Evolutionary conservation across 371 early-diverging fungal species (phyloP).

Genomic region (Mortierella sp.): DNA sequence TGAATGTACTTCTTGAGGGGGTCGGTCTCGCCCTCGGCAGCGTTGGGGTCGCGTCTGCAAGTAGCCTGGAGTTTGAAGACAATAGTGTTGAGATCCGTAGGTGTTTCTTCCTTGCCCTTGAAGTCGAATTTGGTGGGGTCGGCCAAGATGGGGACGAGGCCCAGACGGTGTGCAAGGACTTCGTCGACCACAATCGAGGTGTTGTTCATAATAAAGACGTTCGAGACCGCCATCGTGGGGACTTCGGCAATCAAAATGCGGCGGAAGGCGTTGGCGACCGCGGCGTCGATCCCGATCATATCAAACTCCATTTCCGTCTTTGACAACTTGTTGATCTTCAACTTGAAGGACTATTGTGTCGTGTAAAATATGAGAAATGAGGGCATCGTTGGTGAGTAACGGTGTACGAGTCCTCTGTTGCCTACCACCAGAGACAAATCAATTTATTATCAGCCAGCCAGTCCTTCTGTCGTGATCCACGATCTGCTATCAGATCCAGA

Average conservation of each 20-base stretch:
- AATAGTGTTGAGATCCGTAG: conserved; percentile 95
- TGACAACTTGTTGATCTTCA: conserved; percentile 78
- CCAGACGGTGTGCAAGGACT: conserved; percentile 97
- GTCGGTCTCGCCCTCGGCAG: conserved; percentile 76
- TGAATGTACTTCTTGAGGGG: conserved; percentile 65
- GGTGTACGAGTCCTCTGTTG: not conserved
- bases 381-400: not conserved
- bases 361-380: not conserved
- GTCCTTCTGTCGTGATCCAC: not conserved
- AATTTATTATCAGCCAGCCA: not conserved
- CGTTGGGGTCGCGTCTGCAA: conserved; percentile 78
- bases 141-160: conserved; percentile 95
- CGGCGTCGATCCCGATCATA: conserved; percentile 93
- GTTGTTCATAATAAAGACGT: conserved; percentile 96
- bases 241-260: conserved; percentile 97
- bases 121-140: conserved; percentile 87
- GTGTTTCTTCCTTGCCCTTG: conserved; percentile 77
- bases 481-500: not conserved
- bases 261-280: conserved; percentile 97
- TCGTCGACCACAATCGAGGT: conserved; percentile 98
- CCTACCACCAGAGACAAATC: not conserved
- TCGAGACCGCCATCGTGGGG: conserved; percentile 98
- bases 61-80: conserved; percentile 89
- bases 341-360: conserved; percentile 67
- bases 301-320: conserved; percentile 94